Conservation (phyloP, 768 basidiomycete genomes). For the Myochromella boudieri region DNA sequence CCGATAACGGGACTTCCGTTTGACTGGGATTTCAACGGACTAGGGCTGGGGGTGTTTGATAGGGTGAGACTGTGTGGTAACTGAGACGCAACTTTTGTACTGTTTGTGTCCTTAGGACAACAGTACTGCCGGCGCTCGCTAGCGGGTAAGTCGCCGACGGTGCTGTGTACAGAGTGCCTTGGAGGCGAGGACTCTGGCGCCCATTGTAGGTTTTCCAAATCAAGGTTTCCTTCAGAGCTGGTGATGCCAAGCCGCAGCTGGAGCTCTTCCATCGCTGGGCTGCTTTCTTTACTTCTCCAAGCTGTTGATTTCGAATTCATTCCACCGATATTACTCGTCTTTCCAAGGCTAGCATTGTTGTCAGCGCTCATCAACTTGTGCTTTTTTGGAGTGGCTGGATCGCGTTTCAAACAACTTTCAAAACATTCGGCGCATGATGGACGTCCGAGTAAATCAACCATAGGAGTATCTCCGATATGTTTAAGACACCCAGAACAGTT, state of each 20-base stretch:
- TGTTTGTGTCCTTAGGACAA: slow-evolving; percentile 20
- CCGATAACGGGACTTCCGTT: slow-evolving; percentile 36
- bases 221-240: slow-evolving; percentile 55
- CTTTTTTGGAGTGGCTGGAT: slow-evolving; percentile 46
- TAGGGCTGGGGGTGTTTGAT: too few species aligned
- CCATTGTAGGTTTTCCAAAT: slow-evolving; percentile 52
- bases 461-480: slow-evolving; percentile 70
- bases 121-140: slow-evolving; percentile 31
- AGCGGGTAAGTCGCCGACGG: slow-evolving; percentile 41
- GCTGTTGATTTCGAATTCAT: slow-evolving; percentile 34
- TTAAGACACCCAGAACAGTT: slow-evolving; percentile 70
- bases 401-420: slow-evolving; percentile 67
- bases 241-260: slow-evolving; percentile 59
- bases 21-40: slow-evolving; percentile 22
- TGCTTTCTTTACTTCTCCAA: slow-evolving; percentile 47
- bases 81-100: too few species aligned
- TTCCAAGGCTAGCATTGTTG: slow-evolving; percentile 29
- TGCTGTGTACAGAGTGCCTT: too few species aligned
- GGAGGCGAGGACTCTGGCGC: too few species aligned
- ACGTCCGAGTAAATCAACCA: slow-evolving; percentile 81
- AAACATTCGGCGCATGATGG: slow-evolving; percentile 84
- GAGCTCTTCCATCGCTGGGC: slow-evolving; percentile 64
- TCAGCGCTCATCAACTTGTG: slow-evolving; percentile 23
- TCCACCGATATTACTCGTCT: slow-evolving; percentile 44
- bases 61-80: too few species aligned